Percentiles rank a stretch among this genome's conserved stretches.
These are phyloP conservation scores for Tardiomyces depauwii DNA, from an alignment of 1,139 yeast species.

Conservation along the genomic window DNA sequence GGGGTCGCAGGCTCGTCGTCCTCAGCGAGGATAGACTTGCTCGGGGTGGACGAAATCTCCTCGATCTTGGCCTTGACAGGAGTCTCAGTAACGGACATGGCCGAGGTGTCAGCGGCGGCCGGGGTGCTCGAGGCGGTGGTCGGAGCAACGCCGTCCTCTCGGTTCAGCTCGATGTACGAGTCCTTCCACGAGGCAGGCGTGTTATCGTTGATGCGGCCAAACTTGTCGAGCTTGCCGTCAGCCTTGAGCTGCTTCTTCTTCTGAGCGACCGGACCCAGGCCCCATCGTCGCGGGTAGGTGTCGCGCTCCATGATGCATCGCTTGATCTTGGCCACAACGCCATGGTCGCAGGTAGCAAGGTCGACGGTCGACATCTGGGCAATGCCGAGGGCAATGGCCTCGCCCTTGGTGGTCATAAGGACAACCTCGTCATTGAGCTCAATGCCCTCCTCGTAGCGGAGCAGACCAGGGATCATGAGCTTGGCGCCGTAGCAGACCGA, in stretches of 20 bases:
- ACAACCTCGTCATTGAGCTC: constrained; percentile 97
- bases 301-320: constrained; percentile 99
- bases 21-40: constrained; percentile 35
- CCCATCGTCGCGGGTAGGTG: constrained; percentile 99
- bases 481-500: constrained; percentile 99
- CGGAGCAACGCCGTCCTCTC: constrained; percentile 41
- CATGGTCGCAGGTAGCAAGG: constrained; percentile 93
- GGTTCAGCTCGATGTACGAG: constrained; percentile 73
- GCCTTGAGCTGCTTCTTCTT: constrained; percentile 97
- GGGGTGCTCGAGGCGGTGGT: constrained; percentile 21
- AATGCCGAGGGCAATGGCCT: constrained; percentile 96
- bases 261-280: constrained; percentile 96
- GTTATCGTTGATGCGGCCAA: constrained; percentile 82
- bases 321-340: constrained; percentile 96
- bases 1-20: constrained; percentile 28
- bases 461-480: constrained; percentile 95
- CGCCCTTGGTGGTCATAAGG: constrained; percentile 97
- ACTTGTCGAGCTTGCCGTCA: constrained; percentile 94
- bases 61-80: constrained; percentile 10
- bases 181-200: constrained; percentile 92
- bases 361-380: constrained; percentile 99
- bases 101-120: constrained; percentile 3
- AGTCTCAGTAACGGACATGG: constrained; percentile 1
- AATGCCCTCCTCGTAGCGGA: constrained; percentile 96
- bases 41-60: constrained; percentile 28